Evolutionary conservation across 345 rosid genomes (phyloP).

Genomic region (Aquilaria yunnanensis): DNA sequence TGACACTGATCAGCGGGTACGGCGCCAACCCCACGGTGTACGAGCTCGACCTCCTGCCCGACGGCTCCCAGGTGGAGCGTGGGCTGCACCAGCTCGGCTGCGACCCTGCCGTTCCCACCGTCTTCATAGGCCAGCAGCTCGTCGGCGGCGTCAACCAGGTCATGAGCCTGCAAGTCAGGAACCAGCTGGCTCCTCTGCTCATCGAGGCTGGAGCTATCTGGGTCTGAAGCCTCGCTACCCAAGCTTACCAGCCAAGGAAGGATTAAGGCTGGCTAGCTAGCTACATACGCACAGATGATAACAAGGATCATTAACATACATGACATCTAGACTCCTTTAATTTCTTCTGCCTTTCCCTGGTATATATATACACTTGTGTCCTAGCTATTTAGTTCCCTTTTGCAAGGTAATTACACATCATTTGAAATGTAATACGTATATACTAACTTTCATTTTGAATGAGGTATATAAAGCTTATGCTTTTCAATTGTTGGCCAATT

Average conservation of each 20-base stretch:
- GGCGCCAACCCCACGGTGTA: conserved; percentile 72
- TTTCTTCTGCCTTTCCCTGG: too few relatives aligned
- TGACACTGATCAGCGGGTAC: conserved; percentile 51
- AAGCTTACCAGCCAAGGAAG: not conserved
- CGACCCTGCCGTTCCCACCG: conserved; percentile 58
- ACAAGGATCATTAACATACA: too few relatives aligned
- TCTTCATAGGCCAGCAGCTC: conserved; percentile 70
- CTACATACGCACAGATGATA: too few relatives aligned
- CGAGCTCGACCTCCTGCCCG: conserved; percentile 58
- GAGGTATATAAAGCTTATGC: too few relatives aligned
- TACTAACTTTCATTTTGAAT: too few relatives aligned
- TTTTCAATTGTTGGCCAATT: too few relatives aligned
- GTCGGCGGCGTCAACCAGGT: conserved; percentile 76
- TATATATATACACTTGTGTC: too few relatives aligned
- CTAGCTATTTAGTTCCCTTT: too few relatives aligned
- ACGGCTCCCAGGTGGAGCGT: conserved; percentile 50
- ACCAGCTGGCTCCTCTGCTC: conserved; percentile 58
- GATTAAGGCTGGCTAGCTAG: too few relatives aligned
- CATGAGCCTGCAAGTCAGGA: conserved; percentile 63
- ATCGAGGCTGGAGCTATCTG: conserved; percentile 80
- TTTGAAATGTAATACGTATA: too few relatives aligned
- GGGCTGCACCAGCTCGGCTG: conserved; percentile 59
- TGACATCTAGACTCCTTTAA: too few relatives aligned
- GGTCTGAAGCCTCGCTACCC: conserved; percentile 30
- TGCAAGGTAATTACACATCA: too few relatives aligned